phyloP scores from a whole-genome alignment of 1,284 basidiomycete species.

The Clitocybe nebularis region DNA sequence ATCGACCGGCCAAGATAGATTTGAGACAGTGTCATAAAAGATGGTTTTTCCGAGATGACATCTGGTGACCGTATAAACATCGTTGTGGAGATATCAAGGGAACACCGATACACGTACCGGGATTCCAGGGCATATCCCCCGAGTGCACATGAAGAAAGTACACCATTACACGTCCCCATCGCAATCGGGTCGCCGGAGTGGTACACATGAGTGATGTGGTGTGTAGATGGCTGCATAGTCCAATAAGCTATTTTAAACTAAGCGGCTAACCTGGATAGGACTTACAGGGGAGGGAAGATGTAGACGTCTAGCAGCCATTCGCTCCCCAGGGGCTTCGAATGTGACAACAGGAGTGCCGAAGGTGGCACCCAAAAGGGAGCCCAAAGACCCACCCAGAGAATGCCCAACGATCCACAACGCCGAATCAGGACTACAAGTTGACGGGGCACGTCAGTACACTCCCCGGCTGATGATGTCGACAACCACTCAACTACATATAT shows the following conservation, averaged over 20 bases:
- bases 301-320: slow-evolving; percentile 77
- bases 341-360: slow-evolving; percentile 91
- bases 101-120: slow-evolving; percentile 39
- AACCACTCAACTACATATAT: slow-evolving; percentile 73
- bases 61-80: slow-evolving; percentile 30
- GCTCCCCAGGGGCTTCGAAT: slow-evolving; percentile 92
- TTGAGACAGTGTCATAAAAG: slow-evolving; percentile 87
- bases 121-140: slow-evolving; percentile 80
- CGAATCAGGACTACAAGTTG: slow-evolving; percentile 59
- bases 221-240: slow-evolving; percentile 61
- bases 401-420: slow-evolving; percentile 94
- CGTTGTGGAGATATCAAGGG: neutral
- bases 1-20: slow-evolving; percentile 81
- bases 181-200: slow-evolving; percentile 86
- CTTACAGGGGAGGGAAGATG: slow-evolving; percentile 83
- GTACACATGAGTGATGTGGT: slow-evolving; percentile 80
- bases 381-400: slow-evolving; percentile 81
- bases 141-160: slow-evolving; percentile 67
- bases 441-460: neutral
- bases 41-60: slow-evolving; percentile 86
- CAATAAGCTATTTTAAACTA: too few species aligned
- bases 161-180: slow-evolving; percentile 80
- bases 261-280: slow-evolving; percentile 6
- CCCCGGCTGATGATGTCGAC: neutral
- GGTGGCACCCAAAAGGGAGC: slow-evolving; percentile 83